phyloP scores from a whole-genome alignment of 2,329 filamentous ascomycete species.

The Pestalotiopsis sp. region DNA sequence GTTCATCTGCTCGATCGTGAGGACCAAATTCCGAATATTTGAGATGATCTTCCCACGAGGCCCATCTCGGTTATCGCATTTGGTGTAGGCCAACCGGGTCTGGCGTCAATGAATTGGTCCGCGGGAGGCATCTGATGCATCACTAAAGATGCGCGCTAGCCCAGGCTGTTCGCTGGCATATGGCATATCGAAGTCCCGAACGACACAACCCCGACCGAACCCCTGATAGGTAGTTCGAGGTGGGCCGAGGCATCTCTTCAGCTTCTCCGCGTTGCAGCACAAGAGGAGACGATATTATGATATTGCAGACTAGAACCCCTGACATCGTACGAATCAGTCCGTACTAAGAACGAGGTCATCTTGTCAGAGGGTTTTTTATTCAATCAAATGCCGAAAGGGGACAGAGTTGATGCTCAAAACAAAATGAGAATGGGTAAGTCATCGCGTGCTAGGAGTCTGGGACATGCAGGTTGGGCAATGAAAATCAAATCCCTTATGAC shows the following conservation, averaged over 20 bases:
- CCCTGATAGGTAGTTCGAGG: background rate
- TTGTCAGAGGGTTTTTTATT: background rate
- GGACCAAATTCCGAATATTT: no score
- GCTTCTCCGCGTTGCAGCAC: background rate
- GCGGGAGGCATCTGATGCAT: background rate
- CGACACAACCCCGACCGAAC: background rate
- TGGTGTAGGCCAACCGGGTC: background rate
- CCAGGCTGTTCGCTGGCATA: conserved; percentile 12
- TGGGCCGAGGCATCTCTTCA: background rate
- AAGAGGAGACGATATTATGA: background rate
- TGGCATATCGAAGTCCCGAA: background rate
- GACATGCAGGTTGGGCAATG: background rate
- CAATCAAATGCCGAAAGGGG: background rate
- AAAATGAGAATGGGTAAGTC: background rate
- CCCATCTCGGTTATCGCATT: background rate
- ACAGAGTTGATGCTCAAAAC: background rate
- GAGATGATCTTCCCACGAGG: no score
- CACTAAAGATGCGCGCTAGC: background rate
- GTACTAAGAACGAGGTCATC: background rate
- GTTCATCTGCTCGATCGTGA: no score
- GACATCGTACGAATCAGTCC: background rate
- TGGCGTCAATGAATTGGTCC: background rate
- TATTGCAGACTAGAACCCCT: background rate
- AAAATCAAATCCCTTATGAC: background rate
- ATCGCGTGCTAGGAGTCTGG: background rate